Conservation (phyloP, 805 yeast genomes). For the Metschnikowia borealis region DNA sequence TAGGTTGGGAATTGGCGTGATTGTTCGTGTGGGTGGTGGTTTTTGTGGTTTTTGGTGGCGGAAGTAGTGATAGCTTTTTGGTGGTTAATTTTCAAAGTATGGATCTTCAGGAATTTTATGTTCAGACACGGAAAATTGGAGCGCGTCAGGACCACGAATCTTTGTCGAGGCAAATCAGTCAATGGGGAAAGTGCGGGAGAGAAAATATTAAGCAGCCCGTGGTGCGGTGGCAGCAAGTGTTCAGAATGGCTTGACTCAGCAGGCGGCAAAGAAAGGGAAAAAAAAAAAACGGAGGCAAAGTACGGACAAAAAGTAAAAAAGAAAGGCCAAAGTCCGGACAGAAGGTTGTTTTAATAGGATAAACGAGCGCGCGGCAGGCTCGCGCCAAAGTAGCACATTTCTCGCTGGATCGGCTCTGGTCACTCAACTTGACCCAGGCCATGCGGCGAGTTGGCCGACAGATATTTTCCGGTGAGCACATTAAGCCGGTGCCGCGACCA, state of each 20-base stretch:
- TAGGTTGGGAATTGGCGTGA: too few relatives aligned
- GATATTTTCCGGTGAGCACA: too few relatives aligned
- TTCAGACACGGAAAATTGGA: neutral
- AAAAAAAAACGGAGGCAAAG: neutral
- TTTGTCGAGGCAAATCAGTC: neutral
- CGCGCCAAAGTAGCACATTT: conserved; percentile 1
- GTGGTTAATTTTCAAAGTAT: too few relatives aligned
- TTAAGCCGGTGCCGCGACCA: neutral
- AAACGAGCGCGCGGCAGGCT: conserved; percentile 2
- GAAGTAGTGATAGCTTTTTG: too few relatives aligned
- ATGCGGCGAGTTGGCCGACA: conserved; percentile 1
- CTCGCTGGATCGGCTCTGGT: neutral
- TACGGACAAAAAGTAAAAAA: neutral
- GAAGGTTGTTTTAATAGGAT: neutral
- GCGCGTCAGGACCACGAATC: neutral
- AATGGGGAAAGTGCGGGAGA: neutral
- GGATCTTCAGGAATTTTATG: neutral
- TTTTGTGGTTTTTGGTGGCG: too few relatives aligned
- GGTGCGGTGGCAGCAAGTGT: neutral
- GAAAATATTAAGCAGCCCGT: neutral
- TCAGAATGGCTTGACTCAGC: neutral
- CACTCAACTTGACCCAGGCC: neutral
- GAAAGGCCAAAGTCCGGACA: neutral
- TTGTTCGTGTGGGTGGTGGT: too few relatives aligned
- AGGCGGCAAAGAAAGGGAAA: neutral